These are phyloP conservation scores for Solanum chiquidenum DNA, from an alignment of 257 asterid species.

Conservation along the genomic window DNA sequence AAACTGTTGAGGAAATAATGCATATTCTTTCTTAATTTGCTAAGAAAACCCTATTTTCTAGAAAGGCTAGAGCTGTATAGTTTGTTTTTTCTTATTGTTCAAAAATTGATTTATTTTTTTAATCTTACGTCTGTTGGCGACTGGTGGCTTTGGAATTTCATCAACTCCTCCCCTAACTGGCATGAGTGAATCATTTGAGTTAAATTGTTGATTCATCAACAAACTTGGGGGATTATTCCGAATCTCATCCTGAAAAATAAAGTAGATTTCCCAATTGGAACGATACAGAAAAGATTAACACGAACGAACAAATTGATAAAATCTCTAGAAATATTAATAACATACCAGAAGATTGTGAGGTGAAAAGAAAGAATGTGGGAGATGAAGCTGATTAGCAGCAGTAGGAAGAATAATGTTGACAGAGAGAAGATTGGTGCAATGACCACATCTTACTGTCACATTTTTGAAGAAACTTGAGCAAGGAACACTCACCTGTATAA, in stretches of 20 bases:
- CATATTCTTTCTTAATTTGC: constrained; percentile 18
- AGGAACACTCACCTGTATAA: constrained; percentile 82
- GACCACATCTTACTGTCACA: constrained; percentile 94
- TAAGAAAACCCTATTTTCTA: constrained; percentile 19
- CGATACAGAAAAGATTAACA: background rate
- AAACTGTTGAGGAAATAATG: constrained; percentile 18
- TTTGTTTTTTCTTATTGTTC: background rate
- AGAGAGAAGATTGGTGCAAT: constrained; percentile 92
- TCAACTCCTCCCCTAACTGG: constrained; percentile 60
- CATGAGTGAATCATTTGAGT: constrained; percentile 52
- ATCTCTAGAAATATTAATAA: constrained; percentile 1
- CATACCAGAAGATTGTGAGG: constrained; percentile 84
- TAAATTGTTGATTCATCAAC: constrained; percentile 54
- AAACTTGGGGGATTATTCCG: constrained; percentile 60
- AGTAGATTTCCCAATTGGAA: background rate
- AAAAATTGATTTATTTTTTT: background rate
- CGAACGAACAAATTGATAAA: background rate
- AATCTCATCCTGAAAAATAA: constrained; percentile 59
- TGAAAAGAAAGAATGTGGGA: constrained; percentile 73
- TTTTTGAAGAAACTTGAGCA: constrained; percentile 92
- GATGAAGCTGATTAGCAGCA: constrained; percentile 70
- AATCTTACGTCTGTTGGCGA: constrained; percentile 83
- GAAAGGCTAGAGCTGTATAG: constrained; percentile 30
- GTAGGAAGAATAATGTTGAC: constrained; percentile 82
- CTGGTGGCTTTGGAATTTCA: constrained; percentile 93